Base-by-base conservation (phyloP, 2,329 filamentous ascomycete species). In the Acrocalymma vagum region DNA sequence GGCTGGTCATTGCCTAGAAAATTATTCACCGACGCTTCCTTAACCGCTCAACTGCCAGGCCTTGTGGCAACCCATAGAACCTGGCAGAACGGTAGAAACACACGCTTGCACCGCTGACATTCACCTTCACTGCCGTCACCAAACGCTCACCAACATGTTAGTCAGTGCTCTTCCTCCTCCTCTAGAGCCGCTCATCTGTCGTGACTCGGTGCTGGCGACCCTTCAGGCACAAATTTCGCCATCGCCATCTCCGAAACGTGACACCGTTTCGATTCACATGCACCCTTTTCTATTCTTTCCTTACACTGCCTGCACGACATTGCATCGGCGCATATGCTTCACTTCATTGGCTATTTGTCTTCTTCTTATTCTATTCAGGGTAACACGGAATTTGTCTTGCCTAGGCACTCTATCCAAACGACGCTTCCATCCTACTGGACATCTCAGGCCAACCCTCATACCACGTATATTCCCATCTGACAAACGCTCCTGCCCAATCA, bases 401-500 rank as follows among this genome's bases (percentile, higher is more conserved):
- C n/a, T n/a, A n/a, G n/a, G n/a, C n/a, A n/a, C n/a, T n/a, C n/a
- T n/a, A n/a, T n/a, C n/a, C n/a, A n/a, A n/a, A n/a, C n/a, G n/a
- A n/a, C n/a, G n/a, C n/a, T n/a, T n/a, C n/a, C n/a, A n/a, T n/a
- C n/a, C n/a, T n/a, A n/a, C n/a, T n/a, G n/a, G n/a, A n/a, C n/a
- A n/a, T n/a, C n/a, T n/a, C n/a, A n/a, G n/a, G n/a, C n/a, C n/a
- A n/a, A n/a, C n/a, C n/a, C n/a, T n/a, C n/a, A n/a, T n/a, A n/a
- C n/a, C n/a, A n/a, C n/a, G n/a, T n/a, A n/a, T n/a, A n/a, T n/a
- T n/a, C n/a, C 27, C 14, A 14, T 29, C 27, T 15, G 8, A 11
- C 27, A 29, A 29, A 29, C 14, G 27, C 14, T 30, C n/a, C 15
- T 22, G 10, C 26, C 23, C 21, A 24, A 42, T 71, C 74, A 89